These are phyloP conservation scores for Aspergillus sp. DNA, from an alignment of 2,329 filamentous ascomycete species.

Conservation along the genomic window DNA sequence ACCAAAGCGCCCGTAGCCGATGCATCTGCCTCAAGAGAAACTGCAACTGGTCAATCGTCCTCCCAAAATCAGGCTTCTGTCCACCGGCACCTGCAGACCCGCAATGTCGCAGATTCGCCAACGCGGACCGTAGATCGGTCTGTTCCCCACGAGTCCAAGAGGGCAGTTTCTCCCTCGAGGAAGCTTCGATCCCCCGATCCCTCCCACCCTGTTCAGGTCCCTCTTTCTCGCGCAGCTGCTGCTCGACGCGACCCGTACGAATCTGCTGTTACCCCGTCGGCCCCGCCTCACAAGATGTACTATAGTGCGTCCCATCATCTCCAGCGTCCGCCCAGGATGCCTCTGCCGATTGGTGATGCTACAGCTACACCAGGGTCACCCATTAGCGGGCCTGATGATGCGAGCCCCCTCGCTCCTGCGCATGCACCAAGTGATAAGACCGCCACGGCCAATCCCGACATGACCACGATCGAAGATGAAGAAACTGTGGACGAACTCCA, in stretches of 20 bases:
- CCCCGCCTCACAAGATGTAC: constrained; percentile 50
- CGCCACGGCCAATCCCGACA: constrained; percentile 56
- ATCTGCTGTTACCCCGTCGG: constrained; percentile 39
- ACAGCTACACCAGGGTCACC: constrained; percentile 86
- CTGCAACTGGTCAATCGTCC: constrained; percentile 40
- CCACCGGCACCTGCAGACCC: constrained; percentile 44
- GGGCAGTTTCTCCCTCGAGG: constrained; percentile 21
- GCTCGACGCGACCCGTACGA: constrained; percentile 30
- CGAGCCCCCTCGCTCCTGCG: constrained; percentile 44
- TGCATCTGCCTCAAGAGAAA: constrained; percentile 44
- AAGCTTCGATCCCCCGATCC: constrained; percentile 32
- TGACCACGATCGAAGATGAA: constrained; percentile 66
- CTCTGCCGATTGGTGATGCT: constrained; percentile 91
- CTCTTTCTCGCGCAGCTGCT: constrained; percentile 28
- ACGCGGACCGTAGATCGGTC: constrained; percentile 24
- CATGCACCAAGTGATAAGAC: constrained; percentile 49
- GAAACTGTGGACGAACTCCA: constrained; percentile 74
- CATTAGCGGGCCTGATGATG: constrained; percentile 72
- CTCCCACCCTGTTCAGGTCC: constrained; percentile 42
- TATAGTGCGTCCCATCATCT: constrained; percentile 43
- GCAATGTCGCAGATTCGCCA: constrained; percentile 34
- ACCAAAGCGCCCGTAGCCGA: constrained; percentile 44
- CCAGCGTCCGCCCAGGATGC: constrained; percentile 75
- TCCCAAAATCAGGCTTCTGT: constrained; percentile 34
- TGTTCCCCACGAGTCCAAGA: constrained; percentile 24